Evolutionary conservation across 2,329 filamentous ascomycete genomes (phyloP), one percentile per base, ranked within the genome.

Genomic region (Pseudocercospora crystallina): DNA sequence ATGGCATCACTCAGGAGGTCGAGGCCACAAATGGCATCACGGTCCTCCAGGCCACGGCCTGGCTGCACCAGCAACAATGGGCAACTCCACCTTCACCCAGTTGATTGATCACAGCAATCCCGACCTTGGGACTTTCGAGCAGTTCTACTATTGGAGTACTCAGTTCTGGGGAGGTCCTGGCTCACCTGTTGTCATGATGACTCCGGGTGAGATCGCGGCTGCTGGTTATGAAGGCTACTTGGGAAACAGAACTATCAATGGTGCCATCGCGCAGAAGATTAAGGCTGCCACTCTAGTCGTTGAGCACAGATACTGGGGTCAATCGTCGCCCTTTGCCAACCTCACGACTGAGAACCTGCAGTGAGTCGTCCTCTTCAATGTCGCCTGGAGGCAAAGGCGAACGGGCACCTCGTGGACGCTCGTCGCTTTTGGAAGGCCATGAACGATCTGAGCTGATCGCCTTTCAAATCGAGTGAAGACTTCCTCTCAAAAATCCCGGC

Each of bases 281-380:
- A 72, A 75, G 26, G 80, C 73, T 38, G 80, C 80, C 8, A 73
- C 76, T 3, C 62, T 83, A 20, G 61, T 82, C 49, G 58, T 82
- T 33, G 80, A 83, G 65, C 80, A 83, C 61, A 74, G 80, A 10
- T 82, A 80, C 64, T 83, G 76, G 74, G 80, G 80, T 5, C 70
- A 72, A 14, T 82, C 78, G 5, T 75, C 76, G 2, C 80, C 80
- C 1, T 82, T 74, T 54, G 57, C 68, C 9, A 63, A 73, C n/a
- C 68, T 80, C 33, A 77, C 75, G 0, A 75, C 78, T 2, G 72
- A 77, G 56, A 81, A 75, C 34, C 64, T 84, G 46, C 75, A 77
- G 20, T 26, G 20, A 26, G 20, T 26, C 20, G 7, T 3, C 7
- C 20, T 26, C 20, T 26, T 26, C 20, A 26, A 26, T 7, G 7